Evolutionary conservation across 129 eudicot species (phyloP).

Genomic region (Arctium lappa): DNA sequence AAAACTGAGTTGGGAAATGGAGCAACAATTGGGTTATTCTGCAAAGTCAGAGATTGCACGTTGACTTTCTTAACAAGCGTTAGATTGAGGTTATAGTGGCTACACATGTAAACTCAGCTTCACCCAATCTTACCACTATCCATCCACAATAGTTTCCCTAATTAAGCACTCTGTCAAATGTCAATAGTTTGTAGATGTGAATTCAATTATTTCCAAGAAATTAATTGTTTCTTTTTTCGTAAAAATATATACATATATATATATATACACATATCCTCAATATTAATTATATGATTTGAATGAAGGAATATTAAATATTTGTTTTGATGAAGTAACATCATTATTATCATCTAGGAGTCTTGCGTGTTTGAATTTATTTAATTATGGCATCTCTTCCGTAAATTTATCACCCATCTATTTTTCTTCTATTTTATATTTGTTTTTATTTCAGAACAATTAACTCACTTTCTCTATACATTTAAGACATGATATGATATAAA

Average conservation of each 20-base stretch:
- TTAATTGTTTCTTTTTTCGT: background rate
- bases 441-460: too few relatives aligned
- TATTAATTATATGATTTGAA: background rate
- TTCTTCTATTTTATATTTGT: too few relatives aligned
- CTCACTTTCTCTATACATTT: too few relatives aligned
- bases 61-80: constrained; percentile 22
- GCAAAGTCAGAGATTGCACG: constrained; percentile 65
- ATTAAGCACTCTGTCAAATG: background rate
- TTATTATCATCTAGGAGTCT: too few relatives aligned
- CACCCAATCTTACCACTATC: background rate
- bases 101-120: background rate
- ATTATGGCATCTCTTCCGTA: too few relatives aligned
- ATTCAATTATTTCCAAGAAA: background rate
- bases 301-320: background rate
- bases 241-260: background rate
- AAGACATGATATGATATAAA: too few relatives aligned
- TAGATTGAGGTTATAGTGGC: constrained; percentile 4
- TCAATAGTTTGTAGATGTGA: background rate
- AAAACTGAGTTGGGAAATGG: constrained; percentile 83
- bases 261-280: background rate
- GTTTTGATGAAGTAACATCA: background rate
- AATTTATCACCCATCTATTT: too few relatives aligned
- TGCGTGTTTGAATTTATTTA: too few relatives aligned
- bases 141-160: background rate
- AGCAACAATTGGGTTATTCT: constrained; percentile 68